phyloP scores from a whole-genome alignment of 148 eudicot species.

The Amaranthus cruentus region DNA sequence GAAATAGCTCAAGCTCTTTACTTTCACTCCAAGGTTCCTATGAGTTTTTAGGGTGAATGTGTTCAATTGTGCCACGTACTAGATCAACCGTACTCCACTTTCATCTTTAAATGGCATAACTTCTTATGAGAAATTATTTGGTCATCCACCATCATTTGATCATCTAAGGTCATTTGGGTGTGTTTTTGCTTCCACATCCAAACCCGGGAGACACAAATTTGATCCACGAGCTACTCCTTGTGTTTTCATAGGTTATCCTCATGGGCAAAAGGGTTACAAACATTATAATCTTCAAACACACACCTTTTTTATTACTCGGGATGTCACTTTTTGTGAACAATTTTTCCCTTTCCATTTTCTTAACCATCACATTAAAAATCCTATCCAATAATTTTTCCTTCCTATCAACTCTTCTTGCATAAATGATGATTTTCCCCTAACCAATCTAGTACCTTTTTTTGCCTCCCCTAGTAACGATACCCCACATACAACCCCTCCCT shows the following conservation, averaged over 20 bases:
- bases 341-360: not conserved
- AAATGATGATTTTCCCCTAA: not conserved
- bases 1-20: constrained; percentile 1
- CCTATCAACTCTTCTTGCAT: not conserved
- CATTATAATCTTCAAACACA: not conserved
- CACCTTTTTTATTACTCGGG: not conserved
- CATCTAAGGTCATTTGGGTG: not conserved
- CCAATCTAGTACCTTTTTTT: too few relatives aligned
- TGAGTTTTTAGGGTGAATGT: not conserved
- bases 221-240: not conserved
- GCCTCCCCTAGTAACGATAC: too few relatives aligned
- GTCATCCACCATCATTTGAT: rapidly evolving
- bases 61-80: not conserved
- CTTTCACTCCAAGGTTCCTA: constrained; percentile 6
- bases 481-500: too few relatives aligned
- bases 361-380: not conserved
- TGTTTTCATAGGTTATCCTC: not conserved
- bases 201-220: not conserved
- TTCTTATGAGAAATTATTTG: not conserved
- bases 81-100: not conserved
- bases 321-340: not conserved
- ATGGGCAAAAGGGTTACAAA: not conserved
- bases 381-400: not conserved
- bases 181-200: not conserved
- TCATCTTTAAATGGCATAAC: not conserved